Evolutionary conservation across 768 basidiomycete species (phyloP), one percentile per base, ranked within the genome.

Genomic region (Mycena floridula): DNA sequence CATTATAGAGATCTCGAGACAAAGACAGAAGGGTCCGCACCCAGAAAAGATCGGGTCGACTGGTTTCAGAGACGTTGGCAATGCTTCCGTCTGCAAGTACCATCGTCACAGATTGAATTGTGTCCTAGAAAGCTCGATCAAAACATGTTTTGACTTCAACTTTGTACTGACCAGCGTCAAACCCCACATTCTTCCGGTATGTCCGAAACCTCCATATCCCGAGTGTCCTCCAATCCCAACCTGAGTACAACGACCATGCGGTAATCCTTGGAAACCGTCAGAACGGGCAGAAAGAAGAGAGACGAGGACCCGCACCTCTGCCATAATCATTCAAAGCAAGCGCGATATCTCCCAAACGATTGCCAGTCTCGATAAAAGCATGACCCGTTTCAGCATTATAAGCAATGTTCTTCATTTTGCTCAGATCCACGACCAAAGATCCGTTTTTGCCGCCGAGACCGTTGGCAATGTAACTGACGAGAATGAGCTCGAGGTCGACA

Each of bases 141-240:
- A n/a, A n/a, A n/a, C n/a, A n/a, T n/a, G n/a, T n/a, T n/a, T n/a
- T n/a, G n/a, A n/a, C n/a, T n/a, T n/a, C n/a, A n/a, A n/a, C n/a
- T n/a, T n/a, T n/a, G n/a, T n/a, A n/a, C n/a, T n/a, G n/a, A n/a
- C n/a, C n/a, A n/a, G n/a, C n/a, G n/a, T n/a, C n/a, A n/a, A n/a
- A n/a, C n/a, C n/a, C n/a, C n/a, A n/a, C n/a, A n/a, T n/a, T n/a
- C n/a, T n/a, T n/a, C n/a, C n/a, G n/a, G n/a, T n/a, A n/a, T n/a
- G n/a, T n/a, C n/a, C n/a, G n/a, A n/a, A n/a, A n/a, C n/a, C n/a
- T n/a, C n/a, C n/a, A n/a, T n/a, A n/a, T n/a, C 68, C 58, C n/a
- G 68, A 57, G 47, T 73, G 73, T 2, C 73, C 73, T 7, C 73
- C 72, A 7, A 72, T 55, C 2, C 73, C 72, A 22, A 74, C 70